phyloP scores from a whole-genome alignment of 495 filamentous ascomycete genomes.

The Penicillium cosmopolitanum region DNA sequence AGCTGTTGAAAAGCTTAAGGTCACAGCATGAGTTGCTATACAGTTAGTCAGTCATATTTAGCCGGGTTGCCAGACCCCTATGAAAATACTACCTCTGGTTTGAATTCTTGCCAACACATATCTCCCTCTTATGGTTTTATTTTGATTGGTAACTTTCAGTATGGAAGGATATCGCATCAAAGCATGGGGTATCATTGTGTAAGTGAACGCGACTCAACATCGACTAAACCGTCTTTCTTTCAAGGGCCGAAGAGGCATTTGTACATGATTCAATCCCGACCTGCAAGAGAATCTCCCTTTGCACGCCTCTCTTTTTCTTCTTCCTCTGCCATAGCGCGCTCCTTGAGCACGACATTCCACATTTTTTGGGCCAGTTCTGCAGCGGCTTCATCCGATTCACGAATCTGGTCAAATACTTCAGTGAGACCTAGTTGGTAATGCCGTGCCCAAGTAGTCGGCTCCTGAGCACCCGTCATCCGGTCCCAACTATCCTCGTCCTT shows the following conservation, averaged over 20 bases:
- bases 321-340: constrained; percentile 40
- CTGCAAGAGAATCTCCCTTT: constrained; percentile 3
- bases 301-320: constrained; percentile 28
- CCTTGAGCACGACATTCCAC: constrained; percentile 49
- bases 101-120: background rate
- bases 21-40: constrained; percentile 50
- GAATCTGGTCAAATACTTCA: constrained; percentile 27
- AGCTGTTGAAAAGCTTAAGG: constrained; percentile 69
- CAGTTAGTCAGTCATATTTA: constrained; percentile 16
- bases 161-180: background rate
- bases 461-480: constrained; percentile 30
- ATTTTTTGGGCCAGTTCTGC: constrained; percentile 38
- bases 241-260: background rate
- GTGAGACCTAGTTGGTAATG: constrained; percentile 20
- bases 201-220: background rate
- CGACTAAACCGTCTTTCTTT: background rate
- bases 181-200: constrained; percentile 3
- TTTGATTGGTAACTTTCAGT: too few species aligned
- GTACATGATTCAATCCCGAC: background rate
- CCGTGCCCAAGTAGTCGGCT: constrained; percentile 31
- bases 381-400: constrained; percentile 29
- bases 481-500: constrained; percentile 65
- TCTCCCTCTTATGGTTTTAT: background rate
- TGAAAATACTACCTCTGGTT: constrained; percentile 21
- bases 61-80: constrained; percentile 16